Evolutionary conservation across 2,329 filamentous ascomycete genomes (phyloP).

Genomic region (Parasarocladium wereldwijsianum): DNA sequence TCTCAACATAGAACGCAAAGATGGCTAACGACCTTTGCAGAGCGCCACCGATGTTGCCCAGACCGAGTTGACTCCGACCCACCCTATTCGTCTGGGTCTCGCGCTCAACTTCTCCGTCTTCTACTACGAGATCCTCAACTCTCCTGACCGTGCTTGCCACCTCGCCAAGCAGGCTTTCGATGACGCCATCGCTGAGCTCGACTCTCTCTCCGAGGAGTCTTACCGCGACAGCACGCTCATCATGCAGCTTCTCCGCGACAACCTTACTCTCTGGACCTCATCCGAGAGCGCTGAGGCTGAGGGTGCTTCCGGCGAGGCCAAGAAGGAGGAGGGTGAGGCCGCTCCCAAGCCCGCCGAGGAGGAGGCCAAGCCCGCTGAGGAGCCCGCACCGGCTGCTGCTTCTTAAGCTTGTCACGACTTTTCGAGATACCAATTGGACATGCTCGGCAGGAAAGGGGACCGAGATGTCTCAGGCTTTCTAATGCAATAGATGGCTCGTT

Average conservation of each 20-base stretch:
- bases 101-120: conserved; percentile 99
- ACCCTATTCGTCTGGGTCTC: conserved; percentile 94
- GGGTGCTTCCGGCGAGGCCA: conserved; percentile 36
- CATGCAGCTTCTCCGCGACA: conserved; percentile 98
- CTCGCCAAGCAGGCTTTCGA: conserved; percentile 98
- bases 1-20: too few relatives aligned
- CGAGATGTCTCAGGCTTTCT: conserved; percentile 14
- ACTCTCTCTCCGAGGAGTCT: conserved; percentile 93
- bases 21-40: conserved; percentile 36
- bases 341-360: conserved; percentile 23
- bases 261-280: conserved; percentile 95
- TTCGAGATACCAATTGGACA: conserved; percentile 21
- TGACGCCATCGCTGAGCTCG: conserved; percentile 95
- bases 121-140: conserved; percentile 99
- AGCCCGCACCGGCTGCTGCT: conserved; percentile 29
- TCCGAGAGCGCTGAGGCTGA: conserved; percentile 76
- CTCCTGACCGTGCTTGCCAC: conserved; percentile 92
- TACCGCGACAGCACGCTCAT: conserved; percentile 98
- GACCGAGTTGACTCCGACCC: conserved; percentile 91
- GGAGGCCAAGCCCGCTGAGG: conserved; percentile 27
- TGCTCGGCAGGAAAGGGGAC: conserved; percentile 19
- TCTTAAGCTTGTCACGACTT: conserved; percentile 29
- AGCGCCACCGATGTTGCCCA: conserved; percentile 96
- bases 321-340: conserved; percentile 46
- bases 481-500: conserved; percentile 8